Evolutionary conservation across 2,329 filamentous ascomycete genomes (phyloP).

Genomic region (Cryoendolithus antarcticus): DNA sequence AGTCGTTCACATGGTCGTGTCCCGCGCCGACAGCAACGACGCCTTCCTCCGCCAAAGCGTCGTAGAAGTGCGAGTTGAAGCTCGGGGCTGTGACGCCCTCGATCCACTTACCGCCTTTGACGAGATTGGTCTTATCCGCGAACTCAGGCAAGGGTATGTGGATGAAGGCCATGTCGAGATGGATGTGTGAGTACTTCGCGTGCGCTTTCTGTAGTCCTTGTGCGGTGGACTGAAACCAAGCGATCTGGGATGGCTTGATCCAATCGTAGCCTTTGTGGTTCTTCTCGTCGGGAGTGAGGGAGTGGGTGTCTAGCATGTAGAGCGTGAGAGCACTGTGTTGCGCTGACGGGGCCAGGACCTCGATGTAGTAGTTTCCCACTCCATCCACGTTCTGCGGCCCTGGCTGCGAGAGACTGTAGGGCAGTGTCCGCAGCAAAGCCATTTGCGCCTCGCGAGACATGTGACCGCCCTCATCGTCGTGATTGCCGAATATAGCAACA

Average conservation of each 20-base stretch:
- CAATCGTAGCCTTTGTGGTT: constrained; percentile 92
- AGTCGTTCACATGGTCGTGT: constrained; percentile 96
- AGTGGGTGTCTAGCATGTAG: constrained; percentile 90
- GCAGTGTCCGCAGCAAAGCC: constrained; percentile 71
- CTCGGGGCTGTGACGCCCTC: constrained; percentile 77
- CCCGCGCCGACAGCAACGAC: constrained; percentile 81
- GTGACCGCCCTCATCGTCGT: constrained; percentile 68
- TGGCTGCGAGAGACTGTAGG: constrained; percentile 75
- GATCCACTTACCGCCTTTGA: constrained; percentile 56
- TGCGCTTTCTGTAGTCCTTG: constrained; percentile 53
- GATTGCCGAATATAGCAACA: constrained; percentile 90
- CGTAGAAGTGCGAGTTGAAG: constrained; percentile 86
- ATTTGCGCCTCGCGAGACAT: constrained; percentile 69
- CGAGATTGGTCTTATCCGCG: constrained; percentile 42
- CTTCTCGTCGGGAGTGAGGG: constrained; percentile 80
- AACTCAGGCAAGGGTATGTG: constrained; percentile 96
- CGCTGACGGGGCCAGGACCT: constrained; percentile 71
- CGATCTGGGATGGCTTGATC: constrained; percentile 87
- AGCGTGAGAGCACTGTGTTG: constrained; percentile 84
- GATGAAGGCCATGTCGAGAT: constrained; percentile 94
- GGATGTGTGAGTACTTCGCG: constrained; percentile 76
- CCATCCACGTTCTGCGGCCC: constrained; percentile 78
- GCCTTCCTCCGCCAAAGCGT: constrained; percentile 75
- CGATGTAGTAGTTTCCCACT: constrained; percentile 88
- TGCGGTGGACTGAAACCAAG: constrained; percentile 81